Conservation (phyloP, 805 yeast genomes). For the Nakazawaea peltata region DNA sequence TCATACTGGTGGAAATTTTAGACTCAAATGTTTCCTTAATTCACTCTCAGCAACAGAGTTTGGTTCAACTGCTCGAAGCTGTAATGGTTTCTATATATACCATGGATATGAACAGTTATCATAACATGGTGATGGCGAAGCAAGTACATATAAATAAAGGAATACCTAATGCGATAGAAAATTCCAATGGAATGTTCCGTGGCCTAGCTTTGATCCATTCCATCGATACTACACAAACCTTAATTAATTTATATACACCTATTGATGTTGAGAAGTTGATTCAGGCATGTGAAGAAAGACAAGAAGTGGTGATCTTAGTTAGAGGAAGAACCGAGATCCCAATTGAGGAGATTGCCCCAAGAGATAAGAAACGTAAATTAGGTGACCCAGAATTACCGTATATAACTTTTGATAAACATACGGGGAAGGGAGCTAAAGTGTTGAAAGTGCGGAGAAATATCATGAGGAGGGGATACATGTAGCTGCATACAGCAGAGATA, state of each 20-base stretch:
- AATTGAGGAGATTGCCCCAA: conserved; percentile 27
- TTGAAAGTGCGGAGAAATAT: conserved; percentile 42
- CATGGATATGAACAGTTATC: conserved; percentile 19
- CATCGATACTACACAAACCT: conserved; percentile 28
- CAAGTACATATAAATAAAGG: conserved; percentile 12
- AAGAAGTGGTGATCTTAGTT: conserved; percentile 34
- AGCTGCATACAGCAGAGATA: too few species aligned
- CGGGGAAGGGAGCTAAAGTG: conserved; percentile 37
- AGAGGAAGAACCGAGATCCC: conserved; percentile 68
- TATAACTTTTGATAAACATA: conserved; percentile 27
- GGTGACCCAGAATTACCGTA: conserved; percentile 24
- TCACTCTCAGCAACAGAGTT: conserved; percentile 23
- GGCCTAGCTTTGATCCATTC: conserved; percentile 67
- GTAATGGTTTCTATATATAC: conserved; percentile 32
- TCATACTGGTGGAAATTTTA: conserved; percentile 26
- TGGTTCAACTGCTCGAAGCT: conserved; percentile 29
- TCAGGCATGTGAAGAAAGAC: conserved; percentile 15
- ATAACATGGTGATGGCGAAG: conserved; percentile 3
- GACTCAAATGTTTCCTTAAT: conserved; percentile 25
- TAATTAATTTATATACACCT: conserved; percentile 55
- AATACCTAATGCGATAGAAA: conserved; percentile 19
- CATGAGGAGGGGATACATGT: conserved; percentile 25
- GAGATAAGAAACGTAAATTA: conserved; percentile 9
- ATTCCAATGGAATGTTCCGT: conserved; percentile 21
- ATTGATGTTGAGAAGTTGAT: conserved; percentile 11